These are phyloP conservation scores for Kwoniella newhampshirensis DNA, from an alignment of 768 basidiomycete species.

Conservation along the genomic window DNA sequence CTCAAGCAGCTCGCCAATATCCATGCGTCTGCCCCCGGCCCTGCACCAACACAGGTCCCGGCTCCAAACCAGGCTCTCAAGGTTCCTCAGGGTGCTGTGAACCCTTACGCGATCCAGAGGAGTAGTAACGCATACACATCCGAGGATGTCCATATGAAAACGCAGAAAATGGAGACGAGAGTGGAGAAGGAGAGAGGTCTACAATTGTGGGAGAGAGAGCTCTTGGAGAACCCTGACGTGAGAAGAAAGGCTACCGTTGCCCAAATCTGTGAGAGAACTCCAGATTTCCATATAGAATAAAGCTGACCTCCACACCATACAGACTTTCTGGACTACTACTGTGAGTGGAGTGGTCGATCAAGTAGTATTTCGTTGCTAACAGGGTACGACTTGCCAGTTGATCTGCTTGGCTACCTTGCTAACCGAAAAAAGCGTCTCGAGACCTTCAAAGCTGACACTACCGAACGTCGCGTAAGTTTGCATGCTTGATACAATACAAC, in stretches of 20 bases:
- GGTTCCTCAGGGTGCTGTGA: slow-evolving; percentile 12
- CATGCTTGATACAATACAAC: slow-evolving; percentile 2
- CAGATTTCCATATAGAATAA: too few relatives aligned
- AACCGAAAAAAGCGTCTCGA: slow-evolving; percentile 78
- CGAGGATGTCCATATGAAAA: slow-evolving; percentile 52
- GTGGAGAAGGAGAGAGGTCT: slow-evolving; percentile 38
- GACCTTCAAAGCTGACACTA: slow-evolving; percentile 79
- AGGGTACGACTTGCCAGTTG: slow-evolving; percentile 55
- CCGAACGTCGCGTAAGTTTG: slow-evolving; percentile 57
- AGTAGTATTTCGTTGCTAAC: slow-evolving; percentile 8
- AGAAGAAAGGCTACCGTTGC: slow-evolving; percentile 95
- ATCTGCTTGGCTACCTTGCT: slow-evolving; percentile 83
- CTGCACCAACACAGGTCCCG: slow-evolving; percentile 16
- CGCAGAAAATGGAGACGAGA: slow-evolving; percentile 37
- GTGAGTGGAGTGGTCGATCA: slow-evolving; percentile 17
- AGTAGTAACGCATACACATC: slow-evolving; percentile 14
- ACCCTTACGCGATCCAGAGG: slow-evolving; percentile 29
- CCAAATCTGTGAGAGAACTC: slow-evolving; percentile 81
- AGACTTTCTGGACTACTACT: slow-evolving; percentile 98
- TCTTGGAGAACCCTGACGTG: slow-evolving; percentile 80
- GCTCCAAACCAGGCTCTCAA: slow-evolving; percentile 9
- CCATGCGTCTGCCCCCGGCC: slow-evolving; percentile 19
- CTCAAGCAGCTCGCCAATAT: slow-evolving; percentile 40
- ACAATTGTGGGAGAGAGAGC: slow-evolving; percentile 78
- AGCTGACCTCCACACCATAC: not conserved